These are phyloP conservation scores for Gossypium arboreum DNA, from an alignment of 345 rosid species.

Conservation along the genomic window DNA sequence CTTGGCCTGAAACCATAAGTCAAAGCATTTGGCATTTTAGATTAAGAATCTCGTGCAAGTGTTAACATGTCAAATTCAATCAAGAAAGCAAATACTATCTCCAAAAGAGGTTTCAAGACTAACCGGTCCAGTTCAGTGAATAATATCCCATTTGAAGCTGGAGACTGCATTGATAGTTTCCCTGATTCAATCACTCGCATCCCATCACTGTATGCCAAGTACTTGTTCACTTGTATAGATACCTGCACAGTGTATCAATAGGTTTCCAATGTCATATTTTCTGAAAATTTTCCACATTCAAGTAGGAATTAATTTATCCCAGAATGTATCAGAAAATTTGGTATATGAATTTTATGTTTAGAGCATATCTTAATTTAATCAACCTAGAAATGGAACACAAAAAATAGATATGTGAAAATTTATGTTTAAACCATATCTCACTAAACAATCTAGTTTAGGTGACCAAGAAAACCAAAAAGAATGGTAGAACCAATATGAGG, in stretches of 20 bases:
- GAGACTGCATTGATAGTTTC: slow-evolving; percentile 44
- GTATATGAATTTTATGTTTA: background rate
- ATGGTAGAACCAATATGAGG: background rate
- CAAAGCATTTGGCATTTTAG: background rate
- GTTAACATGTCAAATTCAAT: background rate
- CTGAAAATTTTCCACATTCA: background rate
- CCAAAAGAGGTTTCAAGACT: slow-evolving; percentile 15
- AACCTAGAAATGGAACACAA: background rate
- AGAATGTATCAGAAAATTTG: background rate
- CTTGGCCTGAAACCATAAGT: slow-evolving; percentile 61
- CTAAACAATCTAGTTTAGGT: background rate
- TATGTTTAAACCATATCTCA: background rate
- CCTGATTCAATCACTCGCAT: slow-evolving; percentile 86
- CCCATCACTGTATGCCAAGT: slow-evolving; percentile 89
- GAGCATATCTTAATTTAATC: background rate
- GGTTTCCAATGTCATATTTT: background rate
- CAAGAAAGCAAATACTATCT: background rate
- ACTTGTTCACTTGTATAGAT: slow-evolving; percentile 92
- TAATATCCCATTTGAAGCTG: slow-evolving; percentile 65
- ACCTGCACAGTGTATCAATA: slow-evolving; percentile 35
- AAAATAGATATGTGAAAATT: background rate
- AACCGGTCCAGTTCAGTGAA: slow-evolving; percentile 83
- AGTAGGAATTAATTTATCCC: background rate
- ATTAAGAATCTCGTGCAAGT: background rate
- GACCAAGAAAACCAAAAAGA: background rate